These are phyloP conservation scores for Protomyces macrosporus DNA, from an alignment of 1,139 yeast species.

Conservation along the genomic window DNA sequence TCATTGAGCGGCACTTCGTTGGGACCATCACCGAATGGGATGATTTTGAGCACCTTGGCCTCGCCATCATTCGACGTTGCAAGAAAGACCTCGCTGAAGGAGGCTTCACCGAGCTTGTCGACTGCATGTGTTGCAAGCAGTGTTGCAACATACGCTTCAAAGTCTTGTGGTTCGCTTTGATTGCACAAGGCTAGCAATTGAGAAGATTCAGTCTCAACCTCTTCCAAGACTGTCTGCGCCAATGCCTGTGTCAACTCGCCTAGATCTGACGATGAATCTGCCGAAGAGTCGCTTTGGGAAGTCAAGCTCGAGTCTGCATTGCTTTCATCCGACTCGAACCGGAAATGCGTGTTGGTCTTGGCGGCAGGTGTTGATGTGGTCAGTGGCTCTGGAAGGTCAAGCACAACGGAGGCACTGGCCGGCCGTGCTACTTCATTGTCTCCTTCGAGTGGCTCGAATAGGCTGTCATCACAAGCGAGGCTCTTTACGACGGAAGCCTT, in stretches of 20 bases:
- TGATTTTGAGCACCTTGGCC: conserved; percentile 44
- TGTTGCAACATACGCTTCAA: not conserved
- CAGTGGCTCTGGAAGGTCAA: not conserved
- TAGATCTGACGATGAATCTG: not conserved
- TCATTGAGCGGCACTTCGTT: conserved; percentile 44
- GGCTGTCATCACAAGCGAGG: not conserved
- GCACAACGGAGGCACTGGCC: not conserved
- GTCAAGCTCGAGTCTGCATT: not conserved
- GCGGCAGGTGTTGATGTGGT: not conserved
- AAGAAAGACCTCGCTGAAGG: conserved; percentile 46
- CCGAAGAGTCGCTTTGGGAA: not conserved
- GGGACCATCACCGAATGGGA: conserved; percentile 47
- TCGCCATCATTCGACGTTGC: conserved; percentile 28
- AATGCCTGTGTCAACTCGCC: not conserved
- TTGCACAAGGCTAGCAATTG: conserved; percentile 1
- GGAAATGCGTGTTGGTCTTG: not conserved
- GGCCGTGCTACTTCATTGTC: not conserved
- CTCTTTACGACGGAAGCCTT: not conserved
- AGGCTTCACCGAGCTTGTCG: conserved; percentile 45
- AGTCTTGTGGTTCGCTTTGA: not conserved
- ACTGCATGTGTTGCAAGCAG: conserved; percentile 4
- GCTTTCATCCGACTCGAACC: not conserved
- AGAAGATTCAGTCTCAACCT: not conserved
- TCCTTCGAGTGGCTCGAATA: not conserved
- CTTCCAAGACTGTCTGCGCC: not conserved